These are phyloP conservation scores for Zygnema circumcarinatum DNA, from an alignment of 139 green algal species.

Conservation along the genomic window DNA sequence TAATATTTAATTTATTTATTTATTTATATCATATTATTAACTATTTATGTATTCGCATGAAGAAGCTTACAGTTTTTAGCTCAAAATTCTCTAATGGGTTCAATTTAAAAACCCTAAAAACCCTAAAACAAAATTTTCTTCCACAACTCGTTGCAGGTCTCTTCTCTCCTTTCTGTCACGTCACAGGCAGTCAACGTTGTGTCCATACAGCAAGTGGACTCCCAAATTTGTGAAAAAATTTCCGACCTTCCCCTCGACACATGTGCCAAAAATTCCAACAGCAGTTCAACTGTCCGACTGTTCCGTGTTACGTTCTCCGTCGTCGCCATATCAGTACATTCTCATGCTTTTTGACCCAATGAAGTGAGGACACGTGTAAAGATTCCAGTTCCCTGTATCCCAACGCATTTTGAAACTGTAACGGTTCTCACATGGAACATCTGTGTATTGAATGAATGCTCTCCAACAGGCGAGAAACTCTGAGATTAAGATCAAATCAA, in stretches of 20 bases:
- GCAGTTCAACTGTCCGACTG: background rate
- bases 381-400: too few species aligned
- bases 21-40: slow-evolving; percentile 66
- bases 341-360: background rate
- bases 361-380: too few species aligned
- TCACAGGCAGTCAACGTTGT: background rate
- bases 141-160: background rate
- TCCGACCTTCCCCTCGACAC: background rate
- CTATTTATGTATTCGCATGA: slow-evolving; percentile 60
- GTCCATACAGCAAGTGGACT: background rate
- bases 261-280: background rate
- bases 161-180: background rate
- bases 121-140: slow-evolving; percentile 68
- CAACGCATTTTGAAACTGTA: too few species aligned
- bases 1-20: background rate
- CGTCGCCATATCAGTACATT: background rate
- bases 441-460: too few species aligned
- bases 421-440: too few species aligned
- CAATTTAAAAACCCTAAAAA: too few species aligned
- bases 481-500: too few species aligned
- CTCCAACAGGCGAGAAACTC: too few species aligned
- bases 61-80: slow-evolving; percentile 69
- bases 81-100: slow-evolving; percentile 58
- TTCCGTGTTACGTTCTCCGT: background rate
- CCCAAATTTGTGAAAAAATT: background rate